Evolutionary conservation across 2,329 filamentous ascomycete species (phyloP).

Genomic region (Penicillium sp.): DNA sequence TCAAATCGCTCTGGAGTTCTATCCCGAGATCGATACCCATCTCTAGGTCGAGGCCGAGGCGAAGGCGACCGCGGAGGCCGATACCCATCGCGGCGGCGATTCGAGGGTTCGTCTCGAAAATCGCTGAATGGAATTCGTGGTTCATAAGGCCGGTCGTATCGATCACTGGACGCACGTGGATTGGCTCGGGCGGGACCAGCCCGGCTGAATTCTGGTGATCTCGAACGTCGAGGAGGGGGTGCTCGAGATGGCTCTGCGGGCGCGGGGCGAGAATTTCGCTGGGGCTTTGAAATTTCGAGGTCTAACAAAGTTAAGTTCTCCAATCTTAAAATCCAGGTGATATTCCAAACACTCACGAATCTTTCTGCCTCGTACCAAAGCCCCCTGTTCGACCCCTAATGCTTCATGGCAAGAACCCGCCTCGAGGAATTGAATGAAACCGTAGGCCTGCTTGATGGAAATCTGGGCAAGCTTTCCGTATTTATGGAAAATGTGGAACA

Average conservation of each 20-base stretch:
- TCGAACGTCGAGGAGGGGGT: slow-evolving; percentile 54
- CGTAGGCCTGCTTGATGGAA: slow-evolving; percentile 93
- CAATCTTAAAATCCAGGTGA: not conserved
- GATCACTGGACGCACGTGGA: slow-evolving; percentile 36
- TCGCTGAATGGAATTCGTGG: slow-evolving; percentile 46
- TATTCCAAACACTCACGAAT: slow-evolving; percentile 68
- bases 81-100: slow-evolving; percentile 62
- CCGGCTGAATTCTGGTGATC: slow-evolving; percentile 63
- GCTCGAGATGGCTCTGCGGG: slow-evolving; percentile 38
- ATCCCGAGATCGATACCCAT: slow-evolving; percentile 59
- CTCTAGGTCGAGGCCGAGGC: slow-evolving; percentile 60
- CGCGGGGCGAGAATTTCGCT: slow-evolving; percentile 69
- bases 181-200: slow-evolving; percentile 34
- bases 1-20: slow-evolving; percentile 53
- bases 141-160: slow-evolving; percentile 46
- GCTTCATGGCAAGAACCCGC: slow-evolving; percentile 71
- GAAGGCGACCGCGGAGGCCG: slow-evolving; percentile 59
- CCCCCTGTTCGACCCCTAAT: slow-evolving; percentile 75
- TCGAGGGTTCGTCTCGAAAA: slow-evolving; percentile 49
- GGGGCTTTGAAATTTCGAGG: slow-evolving; percentile 84
- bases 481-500: slow-evolving; percentile 85
- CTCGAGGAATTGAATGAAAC: slow-evolving; percentile 91
- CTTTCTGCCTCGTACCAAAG: slow-evolving; percentile 80
- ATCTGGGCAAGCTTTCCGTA: slow-evolving; percentile 90
- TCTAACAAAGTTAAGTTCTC: slow-evolving; percentile 53